Conservation (phyloP, 2,329 filamentous ascomycete genomes). For the Paraconiothyrium brasiliense region DNA sequence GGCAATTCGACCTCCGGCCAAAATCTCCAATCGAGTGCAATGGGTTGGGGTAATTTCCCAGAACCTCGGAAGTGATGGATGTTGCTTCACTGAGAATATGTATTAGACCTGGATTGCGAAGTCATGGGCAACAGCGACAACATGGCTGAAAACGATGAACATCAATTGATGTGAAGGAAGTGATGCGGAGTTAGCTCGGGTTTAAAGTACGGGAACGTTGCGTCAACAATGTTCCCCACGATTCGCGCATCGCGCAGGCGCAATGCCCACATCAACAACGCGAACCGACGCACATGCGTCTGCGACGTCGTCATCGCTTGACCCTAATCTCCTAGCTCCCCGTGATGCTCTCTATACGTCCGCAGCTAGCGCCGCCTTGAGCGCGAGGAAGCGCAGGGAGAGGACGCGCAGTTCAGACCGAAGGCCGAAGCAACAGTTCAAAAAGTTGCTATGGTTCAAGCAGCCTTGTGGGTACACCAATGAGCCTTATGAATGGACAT, state of each 20-base stretch:
- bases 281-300: constrained; percentile 13
- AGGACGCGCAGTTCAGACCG: constrained; percentile 72
- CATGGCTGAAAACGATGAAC: not conserved
- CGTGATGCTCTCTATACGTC: constrained; percentile 82
- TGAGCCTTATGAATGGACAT: too few relatives aligned
- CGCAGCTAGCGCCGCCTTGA: constrained; percentile 48
- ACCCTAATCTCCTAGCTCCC: constrained; percentile 71
- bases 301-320: constrained; percentile 18
- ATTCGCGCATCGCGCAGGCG: constrained; percentile 3
- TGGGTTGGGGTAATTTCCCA: too few relatives aligned
- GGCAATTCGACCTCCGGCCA: too few relatives aligned
- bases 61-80: too few relatives aligned
- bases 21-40: too few relatives aligned
- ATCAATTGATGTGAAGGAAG: not conserved
- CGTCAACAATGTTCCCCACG: constrained; percentile 3
- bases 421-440: constrained; percentile 79
- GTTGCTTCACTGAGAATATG: too few relatives aligned
- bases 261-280: constrained; percentile 27
- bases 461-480: constrained; percentile 75
- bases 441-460: constrained; percentile 98
- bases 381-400: constrained; percentile 57
- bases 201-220: not conserved
- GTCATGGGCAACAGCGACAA: too few relatives aligned
- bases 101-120: too few relatives aligned
- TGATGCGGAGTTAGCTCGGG: constrained; percentile 11